Evolutionary conservation across 2,329 filamentous ascomycete species (phyloP).

Genomic region (Colletotrichum lentis): DNA sequence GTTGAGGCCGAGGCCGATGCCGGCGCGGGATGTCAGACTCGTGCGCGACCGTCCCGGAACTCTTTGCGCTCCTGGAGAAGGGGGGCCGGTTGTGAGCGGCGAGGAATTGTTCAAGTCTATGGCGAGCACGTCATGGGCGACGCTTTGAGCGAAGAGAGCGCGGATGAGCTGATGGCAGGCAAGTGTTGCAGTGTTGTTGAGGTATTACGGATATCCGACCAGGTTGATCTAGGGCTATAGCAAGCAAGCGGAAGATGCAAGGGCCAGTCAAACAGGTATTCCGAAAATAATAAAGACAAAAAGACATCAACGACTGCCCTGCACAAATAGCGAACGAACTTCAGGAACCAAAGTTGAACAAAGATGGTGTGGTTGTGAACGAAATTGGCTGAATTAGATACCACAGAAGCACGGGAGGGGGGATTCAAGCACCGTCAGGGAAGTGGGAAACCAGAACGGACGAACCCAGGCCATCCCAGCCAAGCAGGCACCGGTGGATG

Average conservation of each 20-base stretch:
- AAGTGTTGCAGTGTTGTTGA: background rate
- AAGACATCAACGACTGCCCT: too few species aligned
- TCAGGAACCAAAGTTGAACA: background rate
- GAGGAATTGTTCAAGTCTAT: background rate
- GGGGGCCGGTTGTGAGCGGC: background rate
- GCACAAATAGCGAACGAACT: background rate
- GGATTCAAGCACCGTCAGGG: slow-evolving; percentile 7
- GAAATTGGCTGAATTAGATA: background rate
- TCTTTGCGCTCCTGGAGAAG: slow-evolving; percentile 2
- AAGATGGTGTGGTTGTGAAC: background rate
- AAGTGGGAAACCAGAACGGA: slow-evolving; percentile 8
- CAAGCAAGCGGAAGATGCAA: background rate
- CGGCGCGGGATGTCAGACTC: slow-evolving; percentile 8
- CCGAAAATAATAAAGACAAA: background rate
- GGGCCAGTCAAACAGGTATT: background rate
- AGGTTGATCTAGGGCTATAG: background rate
- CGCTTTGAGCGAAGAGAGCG: background rate
- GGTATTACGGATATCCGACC: background rate
- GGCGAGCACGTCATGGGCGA: slow-evolving; percentile 29
- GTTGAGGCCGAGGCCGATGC: background rate
- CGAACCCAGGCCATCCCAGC: slow-evolving; percentile 5
- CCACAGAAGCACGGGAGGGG: background rate
- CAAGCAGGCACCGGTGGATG: slow-evolving; percentile 19
- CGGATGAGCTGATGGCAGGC: background rate
- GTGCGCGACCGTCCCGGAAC: background rate